These are phyloP conservation scores for Zymoseptoria passerinii DNA, from an alignment of 2,329 filamentous ascomycete genomes.

Conservation along the genomic window DNA sequence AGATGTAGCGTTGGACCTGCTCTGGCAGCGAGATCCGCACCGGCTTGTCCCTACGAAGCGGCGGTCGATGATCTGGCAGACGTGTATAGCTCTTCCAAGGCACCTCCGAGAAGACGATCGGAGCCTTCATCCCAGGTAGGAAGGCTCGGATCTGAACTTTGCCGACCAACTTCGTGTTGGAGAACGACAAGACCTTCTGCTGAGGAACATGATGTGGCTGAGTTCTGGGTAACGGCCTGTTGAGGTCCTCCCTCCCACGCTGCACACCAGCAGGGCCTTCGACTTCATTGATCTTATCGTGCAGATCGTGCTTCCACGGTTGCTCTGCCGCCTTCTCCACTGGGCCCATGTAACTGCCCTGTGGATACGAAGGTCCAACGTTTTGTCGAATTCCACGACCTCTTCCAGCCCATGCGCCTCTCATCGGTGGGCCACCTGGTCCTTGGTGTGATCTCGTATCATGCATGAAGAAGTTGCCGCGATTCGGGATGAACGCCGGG, in stretches of 20 bases:
- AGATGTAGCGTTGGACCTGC: slow-evolving; percentile 75
- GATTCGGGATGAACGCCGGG: slow-evolving; percentile 86
- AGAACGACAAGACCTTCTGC: slow-evolving; percentile 45
- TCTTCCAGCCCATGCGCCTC: slow-evolving; percentile 39
- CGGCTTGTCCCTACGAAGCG: slow-evolving; percentile 88
- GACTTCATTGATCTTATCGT: slow-evolving; percentile 51
- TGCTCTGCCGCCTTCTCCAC: slow-evolving; percentile 58
- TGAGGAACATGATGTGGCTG: slow-evolving; percentile 4
- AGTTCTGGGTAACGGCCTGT: slow-evolving; percentile 20
- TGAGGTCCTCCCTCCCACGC: slow-evolving; percentile 19
- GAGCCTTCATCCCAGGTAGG: slow-evolving; percentile 64
- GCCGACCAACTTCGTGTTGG: slow-evolving; percentile 72
- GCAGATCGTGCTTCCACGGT: slow-evolving; percentile 91
- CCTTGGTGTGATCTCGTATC: slow-evolving; percentile 55
- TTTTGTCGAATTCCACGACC: slow-evolving; percentile 51
- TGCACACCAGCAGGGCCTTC: slow-evolving; percentile 8
- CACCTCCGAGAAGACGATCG: slow-evolving; percentile 64
- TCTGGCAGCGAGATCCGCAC: slow-evolving; percentile 86
- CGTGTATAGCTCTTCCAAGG: slow-evolving; percentile 86
- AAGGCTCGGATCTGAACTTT: slow-evolving; percentile 78
- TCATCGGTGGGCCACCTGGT: slow-evolving; percentile 12
- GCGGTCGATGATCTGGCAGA: slow-evolving; percentile 87
- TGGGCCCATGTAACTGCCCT: slow-evolving; percentile 34
- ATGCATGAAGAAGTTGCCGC: slow-evolving; percentile 95
- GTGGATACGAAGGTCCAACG: slow-evolving; percentile 46